A percentile compares a stretch with the other conserved stretches of the same genome.
phyloP scores from a whole-genome alignment of 805 yeast genomes.

The Candida tallmaniae region DNA sequence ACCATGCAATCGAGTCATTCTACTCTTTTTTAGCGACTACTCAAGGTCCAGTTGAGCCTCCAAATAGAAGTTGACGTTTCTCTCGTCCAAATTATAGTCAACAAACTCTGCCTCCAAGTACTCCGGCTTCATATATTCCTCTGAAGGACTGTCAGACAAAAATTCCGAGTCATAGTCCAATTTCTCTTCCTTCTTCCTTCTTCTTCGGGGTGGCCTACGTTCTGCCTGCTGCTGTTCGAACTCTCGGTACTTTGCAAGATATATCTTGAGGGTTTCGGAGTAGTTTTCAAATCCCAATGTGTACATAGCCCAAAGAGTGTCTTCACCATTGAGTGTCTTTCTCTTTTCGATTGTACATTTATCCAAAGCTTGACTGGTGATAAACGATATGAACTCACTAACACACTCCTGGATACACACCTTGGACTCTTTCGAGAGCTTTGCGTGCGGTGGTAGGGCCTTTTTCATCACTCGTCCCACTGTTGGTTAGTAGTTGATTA shows the following conservation, averaged over 20 bases:
- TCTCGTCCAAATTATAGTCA: conserved; percentile 5
- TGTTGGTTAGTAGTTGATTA: conserved; percentile 15
- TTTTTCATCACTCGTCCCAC: conserved; percentile 73
- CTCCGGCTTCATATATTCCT: neutral
- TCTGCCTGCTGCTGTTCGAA: conserved; percentile 13
- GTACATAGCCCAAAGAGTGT: conserved; percentile 61
- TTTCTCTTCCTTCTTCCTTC: conserved; percentile 5
- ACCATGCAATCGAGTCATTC: too few relatives aligned
- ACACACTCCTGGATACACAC: conserved; percentile 83
- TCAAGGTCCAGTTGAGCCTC: neutral
- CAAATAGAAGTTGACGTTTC: too few relatives aligned
- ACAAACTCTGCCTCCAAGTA: conserved; percentile 7
- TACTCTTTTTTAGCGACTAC: too few relatives aligned
- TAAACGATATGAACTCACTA: conserved; percentile 73
- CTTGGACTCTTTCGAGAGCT: conserved; percentile 74
- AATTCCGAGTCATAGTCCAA: conserved; percentile 10
- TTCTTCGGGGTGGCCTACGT: conserved; percentile 10
- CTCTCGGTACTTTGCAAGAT: conserved; percentile 30
- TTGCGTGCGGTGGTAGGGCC: conserved; percentile 69
- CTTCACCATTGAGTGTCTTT: conserved; percentile 77
- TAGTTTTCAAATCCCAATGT: conserved; percentile 75
- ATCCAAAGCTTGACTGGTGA: conserved; percentile 78
- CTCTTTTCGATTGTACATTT: conserved; percentile 66
- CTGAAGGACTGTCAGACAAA: conserved; percentile 14
- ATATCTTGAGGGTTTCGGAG: conserved; percentile 71